Base-by-base conservation (phyloP, 2,329 filamentous ascomycete species). In the Cladosporium sp. region DNA sequence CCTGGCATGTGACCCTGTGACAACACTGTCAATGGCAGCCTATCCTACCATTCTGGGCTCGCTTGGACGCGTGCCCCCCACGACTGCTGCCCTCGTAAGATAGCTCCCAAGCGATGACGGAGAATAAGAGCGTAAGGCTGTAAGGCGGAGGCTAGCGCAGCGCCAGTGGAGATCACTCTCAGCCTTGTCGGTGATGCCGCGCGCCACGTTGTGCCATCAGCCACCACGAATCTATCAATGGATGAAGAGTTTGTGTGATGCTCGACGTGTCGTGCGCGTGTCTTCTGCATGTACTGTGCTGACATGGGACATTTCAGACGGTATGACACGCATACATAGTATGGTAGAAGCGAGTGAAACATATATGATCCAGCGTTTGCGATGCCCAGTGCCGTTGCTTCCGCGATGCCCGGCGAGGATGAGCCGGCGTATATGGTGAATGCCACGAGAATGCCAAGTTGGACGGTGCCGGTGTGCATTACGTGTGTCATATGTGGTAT, bases 161-260 rank as follows among this genome's bases (percentile, higher is more conserved):
- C 36, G 25, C 56, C 36, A 46, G 56, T 58, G 36, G 36, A 46
- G 56, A 58, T 58, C 36, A 46, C 32, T 46, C 56, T 58, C 56
- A 58, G 56, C 56, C 56, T 58, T 58, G 56, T 58, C 56, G 56
- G 56, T 21, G 56, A 46, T 30, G 23, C 56, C 56, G 56, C 56
- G 56, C 36, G 56, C 56, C 56, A 58, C 32, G 2, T 8, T 43
- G 23, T 10, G 56, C 34, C 25, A 25, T 58, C 56, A 58, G 36
- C 56, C 32, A 46, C 36, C 56, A 58, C 54, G 36, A n/a, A 30
- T 58, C 18, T 46, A 46, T 34, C 34, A 18, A 58, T 23, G 30
- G 30, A 46, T 5, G 10, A n/a, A 46, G 39, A 46, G 39, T 46
- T 46, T 46, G 39, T 46, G 39, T 46, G 39, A 46, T 21, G 39